A percentile compares a stretch with the other conserved stretches of the same genome.
phyloP scores from a whole-genome alignment of 352 stramenopile genomes.

The Phytophthora vignae region DNA sequence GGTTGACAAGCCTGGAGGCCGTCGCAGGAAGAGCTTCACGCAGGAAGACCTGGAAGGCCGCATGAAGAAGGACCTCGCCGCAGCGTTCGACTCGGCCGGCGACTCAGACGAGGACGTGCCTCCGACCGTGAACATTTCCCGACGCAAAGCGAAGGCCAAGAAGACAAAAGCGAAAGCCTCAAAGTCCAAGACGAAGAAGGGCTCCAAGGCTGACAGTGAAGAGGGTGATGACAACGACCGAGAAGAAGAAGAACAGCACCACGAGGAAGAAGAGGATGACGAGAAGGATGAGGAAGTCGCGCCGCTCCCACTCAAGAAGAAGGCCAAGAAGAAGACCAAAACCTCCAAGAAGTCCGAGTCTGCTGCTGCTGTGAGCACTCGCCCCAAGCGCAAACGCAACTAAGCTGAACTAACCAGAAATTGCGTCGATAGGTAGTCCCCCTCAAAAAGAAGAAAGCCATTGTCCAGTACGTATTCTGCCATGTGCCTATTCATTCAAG shows the following conservation, averaged over 20 bases:
- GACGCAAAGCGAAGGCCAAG: conserved; percentile 39
- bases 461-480: neutral
- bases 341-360: conserved; percentile 29
- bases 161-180: conserved; percentile 34
- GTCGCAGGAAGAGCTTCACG: conserved; percentile 42
- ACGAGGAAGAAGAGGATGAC: conserved; percentile 22
- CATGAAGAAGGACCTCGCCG: conserved; percentile 70
- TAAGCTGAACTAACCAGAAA: conserved; percentile 8
- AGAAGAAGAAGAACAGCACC: neutral
- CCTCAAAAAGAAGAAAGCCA: neutral
- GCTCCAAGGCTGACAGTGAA: conserved; percentile 9
- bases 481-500: neutral
- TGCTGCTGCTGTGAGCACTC: conserved; percentile 10
- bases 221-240: conserved; percentile 19
- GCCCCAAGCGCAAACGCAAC: conserved; percentile 53
- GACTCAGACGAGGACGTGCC: conserved; percentile 35
- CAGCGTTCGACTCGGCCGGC: conserved; percentile 46
- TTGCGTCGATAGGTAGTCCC: neutral
- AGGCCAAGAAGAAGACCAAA: conserved; percentile 47
- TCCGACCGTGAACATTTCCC: conserved; percentile 23
- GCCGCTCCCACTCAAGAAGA: conserved; percentile 59
- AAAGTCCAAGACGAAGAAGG: conserved; percentile 5
- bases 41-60: conserved; percentile 67
- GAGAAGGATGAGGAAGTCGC: conserved; percentile 44
- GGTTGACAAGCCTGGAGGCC: conserved; percentile 34